Percentiles rank a stretch among this genome's conserved stretches.
Evolutionary conservation across 2,329 filamentous ascomycete species (phyloP).

Genomic region (Fusarium sarcochroum): DNA sequence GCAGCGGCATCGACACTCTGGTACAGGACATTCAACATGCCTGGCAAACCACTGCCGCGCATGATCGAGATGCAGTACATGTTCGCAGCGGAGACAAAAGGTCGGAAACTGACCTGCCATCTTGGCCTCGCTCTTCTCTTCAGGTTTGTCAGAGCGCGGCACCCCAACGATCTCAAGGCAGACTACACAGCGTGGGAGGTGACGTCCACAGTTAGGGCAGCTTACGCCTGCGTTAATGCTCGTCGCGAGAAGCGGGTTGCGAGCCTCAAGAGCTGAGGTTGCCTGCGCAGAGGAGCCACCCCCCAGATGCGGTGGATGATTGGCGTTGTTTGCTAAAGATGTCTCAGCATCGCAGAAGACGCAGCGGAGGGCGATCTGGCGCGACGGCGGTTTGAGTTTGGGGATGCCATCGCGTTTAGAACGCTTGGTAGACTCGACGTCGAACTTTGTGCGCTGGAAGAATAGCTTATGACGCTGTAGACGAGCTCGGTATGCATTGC

Average conservation of each 20-base stretch:
- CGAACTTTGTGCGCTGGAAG: constrained; percentile 82
- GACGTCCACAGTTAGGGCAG: constrained; percentile 76
- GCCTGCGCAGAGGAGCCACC: constrained; percentile 28
- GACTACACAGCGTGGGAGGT: constrained; percentile 76
- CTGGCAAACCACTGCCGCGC: constrained; percentile 76
- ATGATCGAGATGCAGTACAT: constrained; percentile 77
- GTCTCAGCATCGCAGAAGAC: constrained; percentile 79
- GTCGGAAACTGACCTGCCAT: constrained; percentile 74
- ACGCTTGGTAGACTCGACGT: constrained; percentile 80
- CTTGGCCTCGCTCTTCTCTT: constrained; percentile 63
- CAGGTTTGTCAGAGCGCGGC: constrained; percentile 71
- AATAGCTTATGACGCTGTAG: constrained; percentile 81
- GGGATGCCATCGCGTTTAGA: constrained; percentile 72
- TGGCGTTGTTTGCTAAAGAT: constrained; percentile 59
- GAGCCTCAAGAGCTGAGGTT: constrained; percentile 53
- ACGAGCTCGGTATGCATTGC: constrained; percentile 78
- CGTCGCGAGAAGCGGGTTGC: constrained; percentile 71
- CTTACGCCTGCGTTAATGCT: constrained; percentile 72
- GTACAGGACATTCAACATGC: constrained; percentile 76
- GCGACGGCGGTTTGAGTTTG: constrained; percentile 65
- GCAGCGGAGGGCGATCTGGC: constrained; percentile 82
- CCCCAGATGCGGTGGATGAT: constrained; percentile 27
- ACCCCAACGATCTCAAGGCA: constrained; percentile 77
- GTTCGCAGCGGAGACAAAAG: constrained; percentile 77
- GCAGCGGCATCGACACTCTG: constrained; percentile 76